Evolutionary conservation across 495 filamentous ascomycete species (phyloP).

Genomic region (Penicillium odoratum): DNA sequence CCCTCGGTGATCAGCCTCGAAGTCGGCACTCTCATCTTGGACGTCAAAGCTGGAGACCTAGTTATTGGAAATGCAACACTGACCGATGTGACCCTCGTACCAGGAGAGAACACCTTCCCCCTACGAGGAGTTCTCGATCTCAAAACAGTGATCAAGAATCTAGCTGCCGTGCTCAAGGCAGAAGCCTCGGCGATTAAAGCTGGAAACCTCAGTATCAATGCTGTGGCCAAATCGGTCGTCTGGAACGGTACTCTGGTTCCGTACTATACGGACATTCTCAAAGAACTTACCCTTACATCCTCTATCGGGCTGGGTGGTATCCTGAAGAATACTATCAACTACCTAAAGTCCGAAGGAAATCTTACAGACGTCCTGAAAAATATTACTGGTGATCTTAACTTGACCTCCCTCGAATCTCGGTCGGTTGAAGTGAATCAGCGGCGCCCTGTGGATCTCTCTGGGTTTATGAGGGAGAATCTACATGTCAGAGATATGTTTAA

Average conservation of each 20-base stretch:
- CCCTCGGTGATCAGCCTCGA: constrained; percentile 34
- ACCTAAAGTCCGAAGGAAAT: constrained; percentile 19
- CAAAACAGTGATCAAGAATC: constrained; percentile 25
- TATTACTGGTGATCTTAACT: constrained; percentile 1
- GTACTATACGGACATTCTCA: constrained; percentile 40
- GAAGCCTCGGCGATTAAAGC: constrained; percentile 27
- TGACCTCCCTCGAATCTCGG: not conserved
- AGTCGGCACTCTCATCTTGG: constrained; percentile 35
- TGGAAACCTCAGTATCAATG: constrained; percentile 33
- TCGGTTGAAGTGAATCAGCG: not conserved
- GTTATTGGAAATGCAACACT: constrained; percentile 56
- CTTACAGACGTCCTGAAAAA: constrained; percentile 3
- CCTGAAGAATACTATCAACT: constrained; percentile 33
- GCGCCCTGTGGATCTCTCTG: constrained; percentile 10
- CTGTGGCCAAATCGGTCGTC: constrained; percentile 26
- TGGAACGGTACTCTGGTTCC: constrained; percentile 34
- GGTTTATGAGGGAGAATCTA: constrained; percentile 14
- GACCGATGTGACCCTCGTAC: constrained; percentile 54
- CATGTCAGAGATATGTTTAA: constrained; percentile 18
- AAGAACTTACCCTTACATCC: constrained; percentile 30
- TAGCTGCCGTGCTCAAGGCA: constrained; percentile 25
- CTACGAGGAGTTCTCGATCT: constrained; percentile 45
- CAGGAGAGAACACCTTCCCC: constrained; percentile 58
- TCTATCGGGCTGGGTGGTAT: constrained; percentile 28
- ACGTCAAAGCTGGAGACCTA: constrained; percentile 32